phyloP scores from a whole-genome alignment of 2,329 filamentous ascomycete genomes.

The Claviceps pusilla region DNA sequence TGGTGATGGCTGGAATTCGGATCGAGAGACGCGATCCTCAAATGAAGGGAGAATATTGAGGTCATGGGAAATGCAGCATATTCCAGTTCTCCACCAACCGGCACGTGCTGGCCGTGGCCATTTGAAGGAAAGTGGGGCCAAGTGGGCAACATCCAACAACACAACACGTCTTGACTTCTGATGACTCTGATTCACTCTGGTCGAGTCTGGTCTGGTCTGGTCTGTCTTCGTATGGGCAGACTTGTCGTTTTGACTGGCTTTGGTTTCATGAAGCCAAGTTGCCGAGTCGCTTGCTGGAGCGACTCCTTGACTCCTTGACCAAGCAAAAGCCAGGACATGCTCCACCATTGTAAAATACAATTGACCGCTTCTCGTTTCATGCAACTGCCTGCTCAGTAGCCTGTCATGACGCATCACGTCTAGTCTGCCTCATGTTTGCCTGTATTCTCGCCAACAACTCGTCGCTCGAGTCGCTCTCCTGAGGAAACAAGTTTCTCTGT shows the following conservation, averaged over 20 bases:
- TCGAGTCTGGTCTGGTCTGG: too few relatives aligned
- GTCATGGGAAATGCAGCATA: not conserved
- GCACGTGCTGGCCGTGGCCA: not conserved
- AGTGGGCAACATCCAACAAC: too few relatives aligned
- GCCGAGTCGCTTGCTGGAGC: too few relatives aligned
- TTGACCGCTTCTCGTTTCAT: not conserved
- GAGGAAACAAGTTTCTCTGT: slow-evolving; percentile 33
- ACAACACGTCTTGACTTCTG: too few relatives aligned
- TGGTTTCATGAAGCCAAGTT: too few relatives aligned
- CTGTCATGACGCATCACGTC: slow-evolving; percentile 7
- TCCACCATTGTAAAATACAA: not conserved
- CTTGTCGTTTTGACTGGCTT: too few relatives aligned
- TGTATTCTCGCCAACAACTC: slow-evolving; percentile 31
- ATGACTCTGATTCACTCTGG: too few relatives aligned
- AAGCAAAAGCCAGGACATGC: too few relatives aligned
- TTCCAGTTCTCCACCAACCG: too few relatives aligned
- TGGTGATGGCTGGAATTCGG: not conserved
- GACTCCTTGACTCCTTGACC: too few relatives aligned
- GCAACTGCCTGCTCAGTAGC: not conserved
- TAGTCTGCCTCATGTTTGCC: slow-evolving; percentile 31
- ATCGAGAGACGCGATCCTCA: not conserved
- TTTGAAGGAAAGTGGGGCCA: not conserved
- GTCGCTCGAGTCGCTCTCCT: slow-evolving; percentile 27
- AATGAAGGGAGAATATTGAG: not conserved
- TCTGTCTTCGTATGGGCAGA: too few relatives aligned